Base-by-base conservation (phyloP, 2,329 filamentous ascomycete species). In the Fusarium zealandicum region DNA sequence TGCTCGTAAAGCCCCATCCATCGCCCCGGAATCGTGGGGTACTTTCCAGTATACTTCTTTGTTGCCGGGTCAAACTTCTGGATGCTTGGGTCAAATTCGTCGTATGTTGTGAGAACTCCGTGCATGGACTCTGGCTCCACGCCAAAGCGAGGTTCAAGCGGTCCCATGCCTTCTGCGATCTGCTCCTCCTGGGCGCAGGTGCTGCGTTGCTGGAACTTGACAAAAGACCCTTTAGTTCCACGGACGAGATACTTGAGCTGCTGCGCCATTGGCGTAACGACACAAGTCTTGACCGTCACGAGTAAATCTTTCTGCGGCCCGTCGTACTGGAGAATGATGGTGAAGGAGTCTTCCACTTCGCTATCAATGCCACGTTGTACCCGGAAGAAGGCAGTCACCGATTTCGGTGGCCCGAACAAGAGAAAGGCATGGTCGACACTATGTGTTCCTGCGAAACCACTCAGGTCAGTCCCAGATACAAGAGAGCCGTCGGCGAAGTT, bases 251-350 rank as follows among this genome's bases (percentile, higher is more conserved):
- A 37, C 12, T 66, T 66, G 0, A 65, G 37, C 27, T 65, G 64
- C 13, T 61, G 48, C 3, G 53, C 32, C 45, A 66, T 38, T 2
- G 61, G 61, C 0, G 63, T 61, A 1, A 25, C 31, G 4, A 66
- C 53, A 2, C 45, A 40, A 0, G 64, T 66, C 20, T 66, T 66
- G 1, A 66, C 54, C 0, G 64, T 66, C 0, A 66, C 64, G 1
- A 66, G 52, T 1, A 66, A 42, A 17, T 66, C 56, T 7, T 76
- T 77, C 59, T 72, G 69, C 3, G 69, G 59, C 0, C 70, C 72
- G 4, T 65, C 61, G 39, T 89, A 89, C 57, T 85, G 82, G 33
- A 89, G 68, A 31, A 89, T 64, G 3, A 88, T 80, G 0, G 85
- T 89, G 54, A 79, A 73, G 2, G 73, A 77, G 63, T 83, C 79